Percentiles rank a stretch among this genome's conserved stretches.
phyloP scores from a whole-genome alignment of 768 basidiomycete species.

The Phaeotremella skinneri region DNA sequence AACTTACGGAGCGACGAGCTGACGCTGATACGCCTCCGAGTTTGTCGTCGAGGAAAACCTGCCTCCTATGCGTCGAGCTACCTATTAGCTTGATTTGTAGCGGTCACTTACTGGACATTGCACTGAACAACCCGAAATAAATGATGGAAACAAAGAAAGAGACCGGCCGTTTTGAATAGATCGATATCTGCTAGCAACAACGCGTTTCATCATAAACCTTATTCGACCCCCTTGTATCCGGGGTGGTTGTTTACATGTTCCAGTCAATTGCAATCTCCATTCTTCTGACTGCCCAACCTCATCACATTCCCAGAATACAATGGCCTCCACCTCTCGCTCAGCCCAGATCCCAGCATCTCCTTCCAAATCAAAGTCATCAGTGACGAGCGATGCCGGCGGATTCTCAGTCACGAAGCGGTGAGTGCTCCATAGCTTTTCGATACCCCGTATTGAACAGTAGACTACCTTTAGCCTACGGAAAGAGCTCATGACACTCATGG shows the following conservation, averaged over 20 bases:
- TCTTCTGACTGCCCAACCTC: background rate
- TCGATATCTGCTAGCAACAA: too few species aligned
- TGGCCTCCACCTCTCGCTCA: background rate
- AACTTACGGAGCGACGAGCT: slow-evolving; percentile 40
- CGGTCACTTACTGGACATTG: background rate
- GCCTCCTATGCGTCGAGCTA: slow-evolving; percentile 29
- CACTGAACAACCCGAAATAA: too few species aligned
- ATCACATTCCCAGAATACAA: background rate
- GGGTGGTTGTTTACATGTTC: too few species aligned
- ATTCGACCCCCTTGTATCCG: too few species aligned
- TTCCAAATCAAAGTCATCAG: background rate
- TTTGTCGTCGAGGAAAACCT: slow-evolving; percentile 24
- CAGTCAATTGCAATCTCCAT: too few species aligned
- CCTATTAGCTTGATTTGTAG: background rate
- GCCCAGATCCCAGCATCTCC: background rate
- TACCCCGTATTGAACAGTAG: slow-evolving; percentile 51
- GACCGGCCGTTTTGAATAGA: too few species aligned
- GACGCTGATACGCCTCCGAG: slow-evolving; percentile 41
- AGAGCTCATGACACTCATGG: slow-evolving; percentile 87
- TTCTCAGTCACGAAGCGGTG: background rate
- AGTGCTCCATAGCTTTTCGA: background rate
- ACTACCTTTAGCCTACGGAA: too few species aligned
- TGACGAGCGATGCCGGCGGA: background rate
- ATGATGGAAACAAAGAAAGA: too few species aligned
- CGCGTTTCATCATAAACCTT: too few species aligned